A percentile compares a stretch with the other conserved stretches of the same genome.
Evolutionary conservation across 2,329 filamentous ascomycete species (phyloP).

Genomic region (Ophiognomonia clavigignenti-juglandacearum): DNA sequence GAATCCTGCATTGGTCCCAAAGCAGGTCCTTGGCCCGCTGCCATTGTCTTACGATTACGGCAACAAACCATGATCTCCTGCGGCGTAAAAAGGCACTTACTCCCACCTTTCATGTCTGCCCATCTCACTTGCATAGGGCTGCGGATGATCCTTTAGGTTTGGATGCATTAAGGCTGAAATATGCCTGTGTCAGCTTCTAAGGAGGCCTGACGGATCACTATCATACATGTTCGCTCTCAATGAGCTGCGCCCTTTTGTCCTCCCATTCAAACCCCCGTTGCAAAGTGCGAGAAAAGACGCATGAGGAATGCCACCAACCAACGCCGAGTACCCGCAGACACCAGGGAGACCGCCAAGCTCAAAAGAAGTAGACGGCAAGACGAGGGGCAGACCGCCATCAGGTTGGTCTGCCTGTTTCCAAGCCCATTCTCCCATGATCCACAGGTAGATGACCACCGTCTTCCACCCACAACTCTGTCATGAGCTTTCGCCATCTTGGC

Average conservation of each 20-base stretch:
- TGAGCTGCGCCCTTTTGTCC: neutral
- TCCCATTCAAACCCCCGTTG: neutral
- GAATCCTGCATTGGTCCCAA: neutral
- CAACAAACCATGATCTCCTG: neutral
- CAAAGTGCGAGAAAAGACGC: no score
- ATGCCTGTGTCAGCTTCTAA: constrained; percentile 2
- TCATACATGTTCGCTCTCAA: constrained; percentile 1
- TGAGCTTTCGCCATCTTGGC: neutral
- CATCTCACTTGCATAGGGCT: no score
- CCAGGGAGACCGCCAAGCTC: no score
- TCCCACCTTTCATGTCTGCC: neutral
- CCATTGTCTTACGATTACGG: neutral
- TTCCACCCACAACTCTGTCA: constrained; percentile 3
- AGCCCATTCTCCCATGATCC: neutral
- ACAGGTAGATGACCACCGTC: no score
- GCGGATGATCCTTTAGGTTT: neutral
- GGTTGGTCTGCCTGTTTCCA: no score
- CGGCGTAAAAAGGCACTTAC: neutral
- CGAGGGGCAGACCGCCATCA: no score
- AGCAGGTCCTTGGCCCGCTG: neutral
- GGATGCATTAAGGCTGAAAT: constrained; percentile 1
- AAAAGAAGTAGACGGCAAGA: no score
- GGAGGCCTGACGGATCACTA: neutral
- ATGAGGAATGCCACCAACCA: no score
- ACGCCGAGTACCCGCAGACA: no score